Base-by-base conservation (phyloP, 805 yeast genomes). In the Zygoascus tannicola region DNA sequence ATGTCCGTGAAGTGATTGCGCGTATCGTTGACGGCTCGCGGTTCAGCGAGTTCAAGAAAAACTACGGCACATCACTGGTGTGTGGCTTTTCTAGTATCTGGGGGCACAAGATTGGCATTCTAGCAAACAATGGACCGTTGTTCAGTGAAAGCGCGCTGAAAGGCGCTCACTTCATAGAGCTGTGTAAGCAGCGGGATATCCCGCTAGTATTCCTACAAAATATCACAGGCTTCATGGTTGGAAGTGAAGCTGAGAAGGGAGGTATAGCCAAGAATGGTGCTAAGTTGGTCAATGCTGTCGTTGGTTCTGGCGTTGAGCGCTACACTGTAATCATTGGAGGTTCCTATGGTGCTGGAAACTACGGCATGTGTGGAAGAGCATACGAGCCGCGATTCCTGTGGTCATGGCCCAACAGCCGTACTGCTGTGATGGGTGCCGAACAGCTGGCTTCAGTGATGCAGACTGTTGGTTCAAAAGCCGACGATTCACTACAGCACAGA, bases 251-350 rank as follows among this genome's bases (percentile, higher is more conserved):
- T 14, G 63, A 58, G 44, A 51, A 56, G 32, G 61, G 62, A 7
- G 63, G 63, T 14, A 58, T 58, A 22, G 63, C 63, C 22, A 58
- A 58, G 48, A 58, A 58, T 40, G 63, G 63, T 2, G 63, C 63
- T 23, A 58, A 58, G 42, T 52, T 58, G 4, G 63, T 58, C 35
- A 58, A 50, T 33, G 62, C 63, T 2, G 63, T 58, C 3, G 63
- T 55, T 26, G 62, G 62, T n/a, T 50, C 62, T 21, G 56, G 55
- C 4, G 62, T 58, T n/a, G 60, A 58, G 44, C 51, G 56, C 40
- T 58, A 50, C 47, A 58, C 63, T 2, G 61, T 58, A 5, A 46
- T 58, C 18, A 58, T 58, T 38, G 63, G 63, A 5, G 60, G 61
- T 26, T 56, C 60, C 2, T 58, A 58, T 39, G 63, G 63, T 10